Evolutionary conservation across 768 basidiomycete genomes (phyloP), one percentile per base, ranked within the genome.

Genomic region (Phylloporus arenicola): DNA sequence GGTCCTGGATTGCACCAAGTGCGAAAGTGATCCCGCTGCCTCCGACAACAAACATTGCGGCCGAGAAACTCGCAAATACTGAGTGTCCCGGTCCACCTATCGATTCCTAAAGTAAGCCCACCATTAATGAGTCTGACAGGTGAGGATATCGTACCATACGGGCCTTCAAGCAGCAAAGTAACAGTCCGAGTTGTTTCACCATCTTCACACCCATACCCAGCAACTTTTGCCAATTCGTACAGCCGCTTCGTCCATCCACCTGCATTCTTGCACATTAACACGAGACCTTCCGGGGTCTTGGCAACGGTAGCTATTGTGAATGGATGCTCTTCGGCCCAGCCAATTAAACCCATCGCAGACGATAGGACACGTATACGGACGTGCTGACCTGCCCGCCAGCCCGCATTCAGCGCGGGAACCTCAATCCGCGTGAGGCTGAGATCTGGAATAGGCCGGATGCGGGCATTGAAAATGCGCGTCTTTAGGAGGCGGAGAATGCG

Each of bases 341-440:
- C 69, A 11, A 64, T 49, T 61, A 64, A 59, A 3, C 75, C 70
- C 68, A 70, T 70, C 19, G 64, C 69, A n/a, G 70, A 57, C 10
- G 65, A 64, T 2, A 78, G 64, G 0, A 77, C 67, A 38, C 77
- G 68, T 25, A 84, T 52, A 41, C 81, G 75, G 39, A 84, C 78
- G 57, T 83, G 80, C 57, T 83, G 81, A 3, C 83, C 81, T 0
- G 79, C 70, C 25, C 79, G 68, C 81, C 81, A 83, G 17, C 82
- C 82, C 0, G 70, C 65, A 43, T 69, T 72, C 39, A 82, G 39
- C 5, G 60, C 47, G 1, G 75, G 75, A 8, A 80, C 61, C 33
- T 76, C 72, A 24, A 83, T 59, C 38, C 75, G 68, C 6, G 78
- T 80, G 37, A 73, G 68, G 13, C 67, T 65, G 19, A 80, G 72